Evolutionary conservation across 345 rosid genomes (phyloP).

Genomic region (Eucalyptus lansdowneana): DNA sequence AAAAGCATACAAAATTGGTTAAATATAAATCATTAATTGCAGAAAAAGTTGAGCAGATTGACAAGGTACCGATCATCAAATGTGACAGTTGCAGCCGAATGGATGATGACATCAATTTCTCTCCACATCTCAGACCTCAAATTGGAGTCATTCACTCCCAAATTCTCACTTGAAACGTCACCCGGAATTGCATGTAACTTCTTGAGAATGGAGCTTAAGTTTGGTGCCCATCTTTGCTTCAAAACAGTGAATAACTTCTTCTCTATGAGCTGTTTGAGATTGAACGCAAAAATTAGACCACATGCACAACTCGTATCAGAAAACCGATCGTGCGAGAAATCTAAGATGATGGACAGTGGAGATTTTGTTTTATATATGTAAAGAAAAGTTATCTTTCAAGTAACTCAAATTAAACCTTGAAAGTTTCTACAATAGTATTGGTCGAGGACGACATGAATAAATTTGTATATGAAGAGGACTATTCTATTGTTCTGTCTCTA

Average conservation of each 20-base stretch:
- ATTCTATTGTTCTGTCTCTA: too few species aligned
- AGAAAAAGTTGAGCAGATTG: neutral
- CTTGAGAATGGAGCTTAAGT: neutral
- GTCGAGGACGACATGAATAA: neutral
- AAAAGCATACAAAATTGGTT: too few species aligned
- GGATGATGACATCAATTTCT: neutral
- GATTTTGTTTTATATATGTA: neutral
- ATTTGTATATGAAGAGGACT: neutral
- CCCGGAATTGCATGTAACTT: neutral
- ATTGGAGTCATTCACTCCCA: neutral
- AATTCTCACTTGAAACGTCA: neutral
- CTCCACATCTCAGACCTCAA: neutral
- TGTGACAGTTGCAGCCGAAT: neutral
- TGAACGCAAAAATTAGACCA: neutral
- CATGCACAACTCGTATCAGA: neutral
- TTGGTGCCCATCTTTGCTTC: neutral
- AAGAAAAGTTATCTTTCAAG: neutral
- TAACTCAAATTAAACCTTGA: neutral
- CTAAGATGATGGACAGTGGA: neutral
- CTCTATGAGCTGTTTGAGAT: neutral
- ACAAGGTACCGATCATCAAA: neutral
- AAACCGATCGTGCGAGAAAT: neutral
- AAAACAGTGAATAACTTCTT: neutral
- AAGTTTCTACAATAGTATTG: neutral
- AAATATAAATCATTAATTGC: neutral